Evolutionary conservation across 176 grass and related monocot species (phyloP).

Genomic region (Pontederia crassipes): DNA sequence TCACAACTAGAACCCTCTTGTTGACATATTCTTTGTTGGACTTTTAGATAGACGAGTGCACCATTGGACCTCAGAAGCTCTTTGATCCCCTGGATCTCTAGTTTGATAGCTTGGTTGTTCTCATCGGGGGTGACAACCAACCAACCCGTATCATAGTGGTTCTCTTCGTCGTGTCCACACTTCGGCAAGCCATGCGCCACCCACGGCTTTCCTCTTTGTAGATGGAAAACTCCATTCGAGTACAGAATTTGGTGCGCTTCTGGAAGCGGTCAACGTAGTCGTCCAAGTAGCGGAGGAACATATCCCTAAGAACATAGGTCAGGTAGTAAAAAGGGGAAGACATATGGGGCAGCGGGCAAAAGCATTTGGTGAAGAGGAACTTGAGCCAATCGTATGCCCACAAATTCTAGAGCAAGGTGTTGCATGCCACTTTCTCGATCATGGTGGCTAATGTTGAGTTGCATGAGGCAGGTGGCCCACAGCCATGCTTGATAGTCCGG

Average conservation of each 20-base stretch:
- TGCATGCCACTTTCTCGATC: slow-evolving; percentile 42
- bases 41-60: slow-evolving; percentile 49
- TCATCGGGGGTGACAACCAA: slow-evolving; percentile 55
- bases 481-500: slow-evolving; percentile 44
- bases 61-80: slow-evolving; percentile 32
- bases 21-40: slow-evolving; percentile 9
- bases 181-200: slow-evolving; percentile 26
- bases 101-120: slow-evolving; percentile 28
- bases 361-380: slow-evolving; percentile 53
- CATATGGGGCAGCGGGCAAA: slow-evolving; percentile 50
- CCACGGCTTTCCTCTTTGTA: slow-evolving; percentile 14
- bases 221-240: slow-evolving; percentile 22
- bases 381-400: slow-evolving; percentile 46
- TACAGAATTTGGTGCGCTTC: slow-evolving; percentile 13
- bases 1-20: slow-evolving; percentile 49
- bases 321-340: slow-evolving; percentile 15
- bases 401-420: slow-evolving; percentile 35
- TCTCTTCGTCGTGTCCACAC: not conserved
- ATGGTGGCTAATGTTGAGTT: slow-evolving; percentile 27
- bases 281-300: slow-evolving; percentile 49
- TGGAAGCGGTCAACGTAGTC: slow-evolving; percentile 30
- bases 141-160: slow-evolving; percentile 27
- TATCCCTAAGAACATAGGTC: slow-evolving; percentile 29
- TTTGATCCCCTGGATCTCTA: slow-evolving; percentile 25
- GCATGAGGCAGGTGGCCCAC: slow-evolving; percentile 29